Conservation (phyloP, 2,329 filamentous ascomycete species). For the Leptographium flavum region DNA sequence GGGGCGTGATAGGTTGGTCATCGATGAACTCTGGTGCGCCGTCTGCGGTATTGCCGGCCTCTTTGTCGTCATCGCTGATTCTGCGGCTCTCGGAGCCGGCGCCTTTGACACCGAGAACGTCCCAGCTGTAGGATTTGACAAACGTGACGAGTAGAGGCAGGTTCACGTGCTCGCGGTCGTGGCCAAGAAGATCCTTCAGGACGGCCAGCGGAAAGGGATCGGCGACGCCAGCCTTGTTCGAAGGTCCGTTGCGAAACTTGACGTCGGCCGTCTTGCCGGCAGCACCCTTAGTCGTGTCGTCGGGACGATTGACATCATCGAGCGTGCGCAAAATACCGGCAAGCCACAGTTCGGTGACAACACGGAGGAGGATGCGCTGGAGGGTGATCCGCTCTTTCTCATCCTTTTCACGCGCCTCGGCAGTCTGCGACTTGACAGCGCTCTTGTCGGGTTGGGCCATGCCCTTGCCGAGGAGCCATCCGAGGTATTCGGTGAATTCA, state of each 20-base stretch:
- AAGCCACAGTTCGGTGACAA: conserved; percentile 93
- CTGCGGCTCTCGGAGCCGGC: conserved; percentile 66
- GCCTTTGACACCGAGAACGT: conserved; percentile 70
- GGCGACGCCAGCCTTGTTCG: conserved; percentile 50
- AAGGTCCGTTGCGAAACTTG: conserved; percentile 38
- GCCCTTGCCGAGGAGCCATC: conserved; percentile 83
- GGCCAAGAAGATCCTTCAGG: conserved; percentile 87
- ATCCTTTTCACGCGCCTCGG: conserved; percentile 81
- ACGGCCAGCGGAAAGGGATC: conserved; percentile 96
- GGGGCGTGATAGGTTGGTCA: conserved; percentile 51
- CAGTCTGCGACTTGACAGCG: conserved; percentile 59
- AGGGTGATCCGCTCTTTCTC: conserved; percentile 84
- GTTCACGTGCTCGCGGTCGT: conserved; percentile 86
- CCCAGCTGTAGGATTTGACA: conserved; percentile 93
- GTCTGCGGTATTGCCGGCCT: conserved; percentile 16
- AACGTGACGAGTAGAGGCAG: conserved; percentile 86
- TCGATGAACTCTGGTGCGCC: conserved; percentile 16
- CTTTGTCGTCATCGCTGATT: conserved; percentile 62
- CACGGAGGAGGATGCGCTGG: conserved; percentile 72
- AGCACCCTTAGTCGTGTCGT: conserved; percentile 47
- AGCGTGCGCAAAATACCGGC: conserved; percentile 77
- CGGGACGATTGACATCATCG: conserved; percentile 47
- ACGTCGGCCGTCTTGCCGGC: conserved; percentile 48
- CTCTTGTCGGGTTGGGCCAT: conserved; percentile 83
- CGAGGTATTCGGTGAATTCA: conserved; percentile 84